Percentiles rank a stretch among this genome's conserved stretches.
Conservation (phyloP, 2,329 filamentous ascomycete species). For the Didymella lethalis region DNA sequence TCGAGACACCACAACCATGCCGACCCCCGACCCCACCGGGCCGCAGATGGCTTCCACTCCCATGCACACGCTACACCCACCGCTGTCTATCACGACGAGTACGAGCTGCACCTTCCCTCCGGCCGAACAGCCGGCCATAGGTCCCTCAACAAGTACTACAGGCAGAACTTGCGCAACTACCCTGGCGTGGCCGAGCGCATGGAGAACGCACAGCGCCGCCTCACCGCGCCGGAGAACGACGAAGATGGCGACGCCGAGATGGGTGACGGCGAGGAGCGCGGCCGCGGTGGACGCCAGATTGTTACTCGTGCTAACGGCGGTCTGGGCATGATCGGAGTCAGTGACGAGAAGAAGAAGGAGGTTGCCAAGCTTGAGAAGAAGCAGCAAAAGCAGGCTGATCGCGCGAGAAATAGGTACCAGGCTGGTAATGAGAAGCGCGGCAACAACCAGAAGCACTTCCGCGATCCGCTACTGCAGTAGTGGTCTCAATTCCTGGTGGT, state of each 20-base stretch:
- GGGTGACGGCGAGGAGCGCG: conserved; percentile 31
- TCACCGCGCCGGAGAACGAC: conserved; percentile 61
- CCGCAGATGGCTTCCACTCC: conserved; percentile 80
- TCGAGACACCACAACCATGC: conserved; percentile 78
- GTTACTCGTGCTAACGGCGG: conserved; percentile 75
- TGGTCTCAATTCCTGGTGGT: background rate
- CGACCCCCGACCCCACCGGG: conserved; percentile 75
- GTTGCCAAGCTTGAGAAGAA: conserved; percentile 73
- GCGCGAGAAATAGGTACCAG: conserved; percentile 66
- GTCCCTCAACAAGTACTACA: conserved; percentile 85
- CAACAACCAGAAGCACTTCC: conserved; percentile 81
- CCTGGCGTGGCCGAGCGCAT: conserved; percentile 79
- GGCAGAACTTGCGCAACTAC: conserved; percentile 89
- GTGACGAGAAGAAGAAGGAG: conserved; percentile 75
- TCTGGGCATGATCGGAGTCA: conserved; percentile 78
- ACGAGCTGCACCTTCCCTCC: conserved; percentile 90
- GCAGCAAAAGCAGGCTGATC: conserved; percentile 70
- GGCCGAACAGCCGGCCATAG: conserved; percentile 90
- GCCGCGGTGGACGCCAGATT: conserved; percentile 51
- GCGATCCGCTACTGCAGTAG: conserved; percentile 64
- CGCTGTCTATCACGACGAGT: conserved; percentile 88
- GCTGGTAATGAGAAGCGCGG: conserved; percentile 74
- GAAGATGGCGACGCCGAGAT: conserved; percentile 41
- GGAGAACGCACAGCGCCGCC: conserved; percentile 70
- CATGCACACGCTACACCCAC: conserved; percentile 77